Conservation (phyloP, 2,329 filamentous ascomycete genomes). For the Emmonsiellopsis sp. region DNA sequence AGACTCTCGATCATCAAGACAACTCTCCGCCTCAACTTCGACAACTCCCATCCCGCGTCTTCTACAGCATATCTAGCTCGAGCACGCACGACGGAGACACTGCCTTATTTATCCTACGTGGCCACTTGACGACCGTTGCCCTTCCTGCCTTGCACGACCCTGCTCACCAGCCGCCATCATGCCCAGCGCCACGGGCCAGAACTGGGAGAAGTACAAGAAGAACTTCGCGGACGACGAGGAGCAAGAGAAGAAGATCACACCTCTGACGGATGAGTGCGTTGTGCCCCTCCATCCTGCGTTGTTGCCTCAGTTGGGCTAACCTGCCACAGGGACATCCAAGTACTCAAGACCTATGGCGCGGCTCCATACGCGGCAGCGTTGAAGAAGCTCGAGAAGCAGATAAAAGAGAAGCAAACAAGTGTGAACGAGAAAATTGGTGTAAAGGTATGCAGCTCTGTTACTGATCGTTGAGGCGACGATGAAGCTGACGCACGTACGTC, state of each 20-base stretch:
- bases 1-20: not conserved
- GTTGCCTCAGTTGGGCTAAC: slow-evolving; percentile 20
- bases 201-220: slow-evolving; percentile 99
- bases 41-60: not conserved
- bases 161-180: slow-evolving; percentile 42
- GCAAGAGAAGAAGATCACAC: slow-evolving; percentile 99
- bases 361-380: slow-evolving; percentile 88
- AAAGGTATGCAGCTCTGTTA: slow-evolving; percentile 24
- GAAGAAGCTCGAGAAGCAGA: slow-evolving; percentile 97
- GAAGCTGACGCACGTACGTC: not conserved
- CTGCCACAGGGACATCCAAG: slow-evolving; percentile 78
- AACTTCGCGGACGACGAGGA: slow-evolving; percentile 92
- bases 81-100: not conserved
- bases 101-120: not conserved
- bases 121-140: not conserved
- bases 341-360: slow-evolving; percentile 96
- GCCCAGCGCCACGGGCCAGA: slow-evolving; percentile 87
- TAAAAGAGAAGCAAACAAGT: slow-evolving; percentile 97
- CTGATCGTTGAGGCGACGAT: not conserved
- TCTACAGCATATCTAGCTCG: not conserved
- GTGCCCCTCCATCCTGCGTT: not conserved
- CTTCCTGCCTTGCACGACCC: slow-evolving; percentile 6
- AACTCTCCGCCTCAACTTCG: not conserved
- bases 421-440: slow-evolving; percentile 95
- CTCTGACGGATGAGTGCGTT: slow-evolving; percentile 86